A percentile compares a stretch with the other conserved stretches of the same genome.
These are phyloP conservation scores for Blastobotrys ciferrii DNA, from an alignment of 1,139 yeast genomes.

Conservation along the genomic window DNA sequence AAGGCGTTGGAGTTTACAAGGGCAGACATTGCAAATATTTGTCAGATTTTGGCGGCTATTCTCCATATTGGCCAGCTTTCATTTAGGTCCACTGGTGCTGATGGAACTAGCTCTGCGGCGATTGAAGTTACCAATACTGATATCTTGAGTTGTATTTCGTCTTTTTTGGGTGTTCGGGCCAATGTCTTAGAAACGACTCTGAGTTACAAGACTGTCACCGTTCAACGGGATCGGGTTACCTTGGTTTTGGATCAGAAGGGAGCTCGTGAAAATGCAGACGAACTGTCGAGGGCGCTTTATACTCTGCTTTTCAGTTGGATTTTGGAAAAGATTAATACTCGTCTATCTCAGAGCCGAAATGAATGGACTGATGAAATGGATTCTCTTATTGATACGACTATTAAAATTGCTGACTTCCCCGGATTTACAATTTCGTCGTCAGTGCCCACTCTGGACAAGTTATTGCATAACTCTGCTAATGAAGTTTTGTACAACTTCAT, in stretches of 20 bases:
- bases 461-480: constrained; percentile 43
- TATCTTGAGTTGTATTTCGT: constrained; percentile 38
- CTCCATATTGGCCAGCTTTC: constrained; percentile 43
- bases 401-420: constrained; percentile 43
- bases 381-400: constrained; percentile 38
- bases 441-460: constrained; percentile 39
- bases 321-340: constrained; percentile 39
- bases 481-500: constrained; percentile 41
- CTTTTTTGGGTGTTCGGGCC: constrained; percentile 42
- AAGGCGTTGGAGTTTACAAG: constrained; percentile 39
- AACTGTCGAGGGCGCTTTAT: constrained; percentile 43
- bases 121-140: constrained; percentile 41
- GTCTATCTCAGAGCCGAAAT: constrained; percentile 35
- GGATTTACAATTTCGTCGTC: constrained; percentile 40
- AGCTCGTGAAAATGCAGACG: constrained; percentile 44
- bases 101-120: constrained; percentile 38
- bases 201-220: constrained; percentile 40
- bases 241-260: constrained; percentile 42
- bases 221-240: constrained; percentile 42
- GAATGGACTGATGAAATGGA: constrained; percentile 27
- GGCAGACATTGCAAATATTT: constrained; percentile 43
- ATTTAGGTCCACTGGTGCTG: constrained; percentile 37
- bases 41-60: constrained; percentile 45
- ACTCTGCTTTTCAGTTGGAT: constrained; percentile 43
- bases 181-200: constrained; percentile 40